Conservation (phyloP, 2,329 filamentous ascomycete genomes). For the Alternaria tenuissima region DNA sequence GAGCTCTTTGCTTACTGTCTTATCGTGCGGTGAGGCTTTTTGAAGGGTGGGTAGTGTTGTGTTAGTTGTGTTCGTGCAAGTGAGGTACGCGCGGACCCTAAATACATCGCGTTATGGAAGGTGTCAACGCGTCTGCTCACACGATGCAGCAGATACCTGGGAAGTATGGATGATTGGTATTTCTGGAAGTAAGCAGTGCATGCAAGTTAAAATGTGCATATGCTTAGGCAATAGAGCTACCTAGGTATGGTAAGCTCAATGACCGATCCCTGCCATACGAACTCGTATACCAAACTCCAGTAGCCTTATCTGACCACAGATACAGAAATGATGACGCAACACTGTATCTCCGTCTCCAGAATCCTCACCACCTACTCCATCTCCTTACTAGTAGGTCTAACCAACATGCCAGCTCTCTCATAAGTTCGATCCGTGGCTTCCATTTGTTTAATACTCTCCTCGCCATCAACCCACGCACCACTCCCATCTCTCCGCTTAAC, state of each 20-base stretch:
- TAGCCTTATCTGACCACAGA: not conserved
- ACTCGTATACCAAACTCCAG: not conserved
- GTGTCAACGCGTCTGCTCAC: not conserved
- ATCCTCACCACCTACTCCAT: slow-evolving; percentile 4
- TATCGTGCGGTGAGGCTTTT: not conserved
- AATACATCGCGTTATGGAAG: not conserved
- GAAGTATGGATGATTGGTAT: not conserved
- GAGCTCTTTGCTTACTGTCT: not conserved
- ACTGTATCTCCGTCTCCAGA: not conserved
- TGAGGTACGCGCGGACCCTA: not conserved
- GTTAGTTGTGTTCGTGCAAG: not conserved
- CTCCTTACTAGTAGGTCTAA: slow-evolving; percentile 30
- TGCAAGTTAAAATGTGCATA: not conserved
- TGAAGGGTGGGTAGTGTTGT: not conserved
- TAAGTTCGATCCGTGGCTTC: slow-evolving; percentile 48
- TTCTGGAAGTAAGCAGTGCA: not conserved
- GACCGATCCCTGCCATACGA: not conserved
- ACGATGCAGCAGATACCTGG: not conserved
- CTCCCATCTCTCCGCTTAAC: slow-evolving; percentile 39
- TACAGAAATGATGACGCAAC: not conserved
- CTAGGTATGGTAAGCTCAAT: not conserved
- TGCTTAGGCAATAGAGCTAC: not conserved
- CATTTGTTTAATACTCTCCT: slow-evolving; percentile 50
- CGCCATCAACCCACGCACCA: slow-evolving; percentile 38
- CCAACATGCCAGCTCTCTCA: slow-evolving; percentile 36